Conservation (phyloP, 257 asterid species). For the Solanum corneliomulleri region DNA sequence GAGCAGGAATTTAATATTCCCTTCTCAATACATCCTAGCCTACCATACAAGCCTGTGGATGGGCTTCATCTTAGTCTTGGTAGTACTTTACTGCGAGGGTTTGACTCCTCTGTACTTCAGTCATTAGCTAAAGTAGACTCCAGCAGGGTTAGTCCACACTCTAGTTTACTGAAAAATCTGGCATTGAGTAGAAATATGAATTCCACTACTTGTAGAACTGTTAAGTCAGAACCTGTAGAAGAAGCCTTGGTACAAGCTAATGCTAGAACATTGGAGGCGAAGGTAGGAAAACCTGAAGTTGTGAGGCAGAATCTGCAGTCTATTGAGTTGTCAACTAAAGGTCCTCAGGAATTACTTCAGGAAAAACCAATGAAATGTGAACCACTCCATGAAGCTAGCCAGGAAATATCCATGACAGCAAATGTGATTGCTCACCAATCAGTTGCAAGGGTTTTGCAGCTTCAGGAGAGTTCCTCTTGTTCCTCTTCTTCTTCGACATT, state of each 20-base stretch:
- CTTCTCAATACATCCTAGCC: slow-evolving; percentile 8
- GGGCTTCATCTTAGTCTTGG: slow-evolving; percentile 64
- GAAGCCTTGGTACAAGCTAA: slow-evolving; percentile 26
- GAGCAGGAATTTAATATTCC: slow-evolving; percentile 20
- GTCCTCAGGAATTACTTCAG: slow-evolving; percentile 24
- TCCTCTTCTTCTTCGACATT: slow-evolving; percentile 28
- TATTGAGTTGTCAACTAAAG: slow-evolving; percentile 10
- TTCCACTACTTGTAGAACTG: slow-evolving; percentile 12
- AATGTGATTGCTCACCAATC: slow-evolving; percentile 14
- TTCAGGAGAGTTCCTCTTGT: slow-evolving; percentile 44
- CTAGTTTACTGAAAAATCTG: slow-evolving; percentile 13
- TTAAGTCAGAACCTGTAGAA: slow-evolving; percentile 64
- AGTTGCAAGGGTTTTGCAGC: slow-evolving; percentile 29
- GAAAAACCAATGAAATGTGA: slow-evolving; percentile 43
- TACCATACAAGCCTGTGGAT: slow-evolving; percentile 26
- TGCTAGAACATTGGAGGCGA: slow-evolving; percentile 20
- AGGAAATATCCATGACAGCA: slow-evolving; percentile 8
- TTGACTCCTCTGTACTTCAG: slow-evolving; percentile 12
- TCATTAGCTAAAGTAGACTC: slow-evolving; percentile 12
- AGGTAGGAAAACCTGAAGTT: slow-evolving; percentile 36
- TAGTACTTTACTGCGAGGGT: slow-evolving; percentile 13
- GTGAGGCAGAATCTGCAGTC: slow-evolving; percentile 19
- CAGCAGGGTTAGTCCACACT: slow-evolving; percentile 5
- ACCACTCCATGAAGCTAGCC: slow-evolving; percentile 22
- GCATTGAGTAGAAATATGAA: slow-evolving; percentile 11